phyloP scores from a whole-genome alignment of 805 yeast species.

The Zygoascus biomembranicola region DNA sequence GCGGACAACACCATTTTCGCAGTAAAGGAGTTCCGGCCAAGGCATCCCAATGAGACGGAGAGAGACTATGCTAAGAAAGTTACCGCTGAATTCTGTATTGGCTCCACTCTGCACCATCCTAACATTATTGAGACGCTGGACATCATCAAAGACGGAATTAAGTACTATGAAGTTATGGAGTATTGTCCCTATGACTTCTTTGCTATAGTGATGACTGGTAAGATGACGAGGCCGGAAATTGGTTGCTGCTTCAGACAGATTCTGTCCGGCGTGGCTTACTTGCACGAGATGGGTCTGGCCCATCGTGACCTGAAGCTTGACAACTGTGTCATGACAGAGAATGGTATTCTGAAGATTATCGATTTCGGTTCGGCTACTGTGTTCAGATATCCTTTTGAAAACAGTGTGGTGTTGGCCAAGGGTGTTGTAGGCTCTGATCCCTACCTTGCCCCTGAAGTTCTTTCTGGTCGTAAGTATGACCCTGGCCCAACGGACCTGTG shows the following conservation, averaged over 20 bases:
- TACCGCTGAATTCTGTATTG: constrained; percentile 72
- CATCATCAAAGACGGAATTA: constrained; percentile 57
- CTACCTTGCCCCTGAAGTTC: constrained; percentile 87
- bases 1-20: constrained; percentile 63
- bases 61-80: constrained; percentile 71
- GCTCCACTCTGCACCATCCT: constrained; percentile 67
- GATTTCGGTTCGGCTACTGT: constrained; percentile 93
- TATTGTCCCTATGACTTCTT: constrained; percentile 88
- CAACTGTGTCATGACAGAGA: constrained; percentile 73
- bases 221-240: constrained; percentile 62
- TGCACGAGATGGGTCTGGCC: constrained; percentile 79
- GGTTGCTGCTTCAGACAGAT: constrained; percentile 81
- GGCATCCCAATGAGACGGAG: constrained; percentile 51
- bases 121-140: constrained; percentile 79
- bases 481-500: constrained; percentile 86
- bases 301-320: constrained; percentile 91
- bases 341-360: constrained; percentile 76
- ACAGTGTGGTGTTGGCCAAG: constrained; percentile 52
- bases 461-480: constrained; percentile 53
- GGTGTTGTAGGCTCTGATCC: constrained; percentile 97
- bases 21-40: constrained; percentile 74
- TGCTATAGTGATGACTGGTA: constrained; percentile 83
- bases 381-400: constrained; percentile 57
- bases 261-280: constrained; percentile 59
- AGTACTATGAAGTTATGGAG: constrained; percentile 78